These are phyloP conservation scores for Tuctoria greenei DNA, from an alignment of 176 grass and related monocot genomes.

Conservation along the genomic window DNA sequence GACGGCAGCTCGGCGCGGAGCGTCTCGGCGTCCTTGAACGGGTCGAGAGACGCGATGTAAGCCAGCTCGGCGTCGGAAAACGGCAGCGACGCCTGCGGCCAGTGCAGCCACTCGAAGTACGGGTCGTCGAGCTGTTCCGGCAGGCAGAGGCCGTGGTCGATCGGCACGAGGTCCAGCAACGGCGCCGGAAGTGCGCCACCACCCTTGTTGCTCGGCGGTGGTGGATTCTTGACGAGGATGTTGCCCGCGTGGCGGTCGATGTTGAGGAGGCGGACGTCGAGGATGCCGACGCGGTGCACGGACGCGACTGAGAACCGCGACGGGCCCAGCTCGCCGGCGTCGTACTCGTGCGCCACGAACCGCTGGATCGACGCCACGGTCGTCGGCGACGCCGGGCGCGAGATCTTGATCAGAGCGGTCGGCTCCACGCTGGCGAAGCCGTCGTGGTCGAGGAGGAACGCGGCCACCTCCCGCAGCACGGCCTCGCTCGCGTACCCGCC, in stretches of 20 bases:
- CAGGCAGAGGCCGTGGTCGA: conserved; percentile 91
- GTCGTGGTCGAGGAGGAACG: conserved; percentile 83
- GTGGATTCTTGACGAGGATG: conserved; percentile 80
- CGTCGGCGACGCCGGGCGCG: conserved; percentile 36
- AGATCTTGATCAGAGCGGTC: conserved; percentile 68
- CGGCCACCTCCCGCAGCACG: conserved; percentile 76
- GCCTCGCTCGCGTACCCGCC: conserved; percentile 39
- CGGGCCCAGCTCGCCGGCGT: conserved; percentile 81
- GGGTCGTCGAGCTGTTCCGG: conserved; percentile 81
- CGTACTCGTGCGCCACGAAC: conserved; percentile 77
- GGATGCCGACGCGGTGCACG: conserved; percentile 86
- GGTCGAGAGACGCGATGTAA: conserved; percentile 67
- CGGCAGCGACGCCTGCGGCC: conserved; percentile 68
- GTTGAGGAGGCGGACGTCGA: conserved; percentile 90
- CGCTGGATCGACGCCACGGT: conserved; percentile 73
- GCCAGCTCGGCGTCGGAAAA: conserved; percentile 53
- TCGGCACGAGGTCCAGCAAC: conserved; percentile 69
- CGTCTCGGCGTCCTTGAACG: conserved; percentile 66
- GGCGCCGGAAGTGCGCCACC: not conserved
- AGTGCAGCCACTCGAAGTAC: conserved; percentile 99
- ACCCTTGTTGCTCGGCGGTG: not conserved
- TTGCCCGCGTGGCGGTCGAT: conserved; percentile 96
- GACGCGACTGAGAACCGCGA: conserved; percentile 72
- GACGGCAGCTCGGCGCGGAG: conserved; percentile 63
- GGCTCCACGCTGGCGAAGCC: conserved; percentile 78